Conservation (phyloP, 2,329 filamentous ascomycete genomes). For the Ascochyta rabiei region DNA sequence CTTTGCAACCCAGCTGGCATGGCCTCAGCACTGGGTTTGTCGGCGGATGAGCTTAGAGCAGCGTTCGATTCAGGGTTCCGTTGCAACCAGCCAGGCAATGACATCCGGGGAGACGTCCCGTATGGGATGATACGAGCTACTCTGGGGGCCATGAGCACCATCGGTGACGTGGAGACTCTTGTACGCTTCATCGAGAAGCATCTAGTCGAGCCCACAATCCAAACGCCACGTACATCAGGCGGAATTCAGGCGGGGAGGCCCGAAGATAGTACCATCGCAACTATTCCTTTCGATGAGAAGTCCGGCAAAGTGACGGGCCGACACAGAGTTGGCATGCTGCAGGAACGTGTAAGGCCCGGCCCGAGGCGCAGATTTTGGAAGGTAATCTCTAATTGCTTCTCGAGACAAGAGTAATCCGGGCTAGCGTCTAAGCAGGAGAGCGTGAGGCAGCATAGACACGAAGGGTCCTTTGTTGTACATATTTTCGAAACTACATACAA, state of each 20-base stretch:
- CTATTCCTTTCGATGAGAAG: conserved; percentile 1
- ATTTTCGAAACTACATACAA: background rate
- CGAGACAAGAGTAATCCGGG: background rate
- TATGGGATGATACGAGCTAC: conserved; percentile 67
- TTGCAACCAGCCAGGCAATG: conserved; percentile 58
- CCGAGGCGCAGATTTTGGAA: conserved; percentile 5
- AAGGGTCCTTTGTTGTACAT: background rate
- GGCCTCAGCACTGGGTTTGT: conserved; percentile 55
- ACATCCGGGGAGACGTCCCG: conserved; percentile 59
- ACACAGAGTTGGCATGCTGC: background rate
- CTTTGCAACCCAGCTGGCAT: conserved; percentile 62
- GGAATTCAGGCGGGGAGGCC: background rate
- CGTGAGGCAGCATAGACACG: background rate
- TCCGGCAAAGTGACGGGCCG: background rate
- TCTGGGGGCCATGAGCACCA: conserved; percentile 66
- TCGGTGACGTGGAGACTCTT: conserved; percentile 56
- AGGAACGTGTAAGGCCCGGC: background rate
- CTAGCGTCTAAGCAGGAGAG: background rate
- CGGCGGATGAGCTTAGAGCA: conserved; percentile 60
- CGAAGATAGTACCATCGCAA: conserved; percentile 3
- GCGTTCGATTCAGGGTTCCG: conserved; percentile 64
- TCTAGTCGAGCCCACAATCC: conserved; percentile 4
- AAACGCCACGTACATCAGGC: background rate
- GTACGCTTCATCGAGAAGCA: conserved; percentile 7
- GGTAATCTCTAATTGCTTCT: conserved; percentile 5